Percentiles rank a stretch among this genome's conserved stretches.
Evolutionary conservation across 495 filamentous ascomycete species (phyloP).

Genomic region (Penicillium canariense): DNA sequence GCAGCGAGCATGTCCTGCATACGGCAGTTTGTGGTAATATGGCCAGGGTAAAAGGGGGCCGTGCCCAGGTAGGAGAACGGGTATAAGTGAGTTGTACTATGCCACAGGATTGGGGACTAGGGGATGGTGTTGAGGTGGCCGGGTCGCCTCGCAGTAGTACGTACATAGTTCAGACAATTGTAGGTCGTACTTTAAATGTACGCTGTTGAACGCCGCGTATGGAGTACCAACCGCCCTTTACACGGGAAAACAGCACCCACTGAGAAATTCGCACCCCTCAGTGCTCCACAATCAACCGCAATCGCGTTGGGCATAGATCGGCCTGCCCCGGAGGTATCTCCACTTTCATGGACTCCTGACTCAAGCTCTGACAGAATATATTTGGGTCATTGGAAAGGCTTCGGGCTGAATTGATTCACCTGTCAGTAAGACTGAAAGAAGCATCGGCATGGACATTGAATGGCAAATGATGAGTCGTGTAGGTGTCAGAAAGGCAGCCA

Average conservation of each 20-base stretch:
- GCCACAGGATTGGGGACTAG: neutral
- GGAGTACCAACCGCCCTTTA: no score
- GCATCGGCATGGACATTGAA: neutral
- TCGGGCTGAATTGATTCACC: neutral
- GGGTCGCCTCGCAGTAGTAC: neutral
- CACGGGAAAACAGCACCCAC: no score
- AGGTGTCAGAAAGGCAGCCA: neutral
- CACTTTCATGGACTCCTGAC: slow-evolving; percentile 19
- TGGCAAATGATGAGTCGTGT: neutral
- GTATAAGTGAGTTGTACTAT: neutral
- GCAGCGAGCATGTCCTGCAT: slow-evolving; percentile 1
- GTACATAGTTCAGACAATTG: neutral
- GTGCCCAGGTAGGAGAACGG: neutral
- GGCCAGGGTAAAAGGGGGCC: neutral
- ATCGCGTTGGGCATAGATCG: slow-evolving; percentile 20
- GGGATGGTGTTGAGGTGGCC: neutral
- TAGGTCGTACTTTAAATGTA: no score
- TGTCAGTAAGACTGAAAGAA: neutral
- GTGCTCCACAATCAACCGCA: slow-evolving; percentile 4
- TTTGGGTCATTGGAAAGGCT: neutral
- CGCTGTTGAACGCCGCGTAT: no score
- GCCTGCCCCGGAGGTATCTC: slow-evolving; percentile 20
- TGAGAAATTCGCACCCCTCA: slow-evolving; percentile 7
- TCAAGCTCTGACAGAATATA: slow-evolving; percentile 7
- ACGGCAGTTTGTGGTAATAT: neutral